Conservation (phyloP, 441 rosid species). For the Populus hybrid region DNA sequence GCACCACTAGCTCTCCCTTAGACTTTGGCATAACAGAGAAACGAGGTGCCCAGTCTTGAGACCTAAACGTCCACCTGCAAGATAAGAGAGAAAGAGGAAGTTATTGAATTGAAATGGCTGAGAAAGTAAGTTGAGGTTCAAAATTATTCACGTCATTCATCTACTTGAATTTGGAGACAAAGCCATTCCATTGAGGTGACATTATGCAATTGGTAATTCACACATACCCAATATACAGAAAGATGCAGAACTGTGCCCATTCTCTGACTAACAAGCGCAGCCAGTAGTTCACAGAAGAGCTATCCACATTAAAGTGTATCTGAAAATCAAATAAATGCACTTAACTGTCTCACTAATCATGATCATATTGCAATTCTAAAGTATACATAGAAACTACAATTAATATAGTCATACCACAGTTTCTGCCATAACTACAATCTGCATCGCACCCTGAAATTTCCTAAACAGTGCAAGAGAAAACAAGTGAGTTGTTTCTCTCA, state of each 20-base stretch:
- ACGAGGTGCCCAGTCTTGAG: slow-evolving; percentile 72
- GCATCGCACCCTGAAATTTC: slow-evolving; percentile 91
- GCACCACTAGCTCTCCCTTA: slow-evolving; percentile 39
- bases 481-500: neutral
- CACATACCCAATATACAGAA: slow-evolving; percentile 74
- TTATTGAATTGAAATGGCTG: slow-evolving; percentile 1
- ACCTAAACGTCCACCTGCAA: slow-evolving; percentile 86
- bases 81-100: slow-evolving; percentile 7
- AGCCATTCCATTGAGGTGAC: neutral
- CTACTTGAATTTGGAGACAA: neutral
- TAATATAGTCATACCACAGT: slow-evolving; percentile 47
- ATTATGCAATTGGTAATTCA: neutral
- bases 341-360: neutral
- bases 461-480: slow-evolving; percentile 33
- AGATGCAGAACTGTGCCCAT: slow-evolving; percentile 83
- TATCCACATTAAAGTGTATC: slow-evolving; percentile 68
- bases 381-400: neutral
- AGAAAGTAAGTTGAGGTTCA: neutral
- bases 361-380: neutral
- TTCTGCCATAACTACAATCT: slow-evolving; percentile 80
- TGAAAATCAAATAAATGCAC: slow-evolving; percentile 28
- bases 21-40: slow-evolving; percentile 83
- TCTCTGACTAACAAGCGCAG: slow-evolving; percentile 72
- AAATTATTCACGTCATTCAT: neutral
- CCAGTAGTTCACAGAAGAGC: slow-evolving; percentile 72